phyloP scores from a whole-genome alignment of 1,284 basidiomycete genomes.

The Phenoliferia sp. region DNA sequence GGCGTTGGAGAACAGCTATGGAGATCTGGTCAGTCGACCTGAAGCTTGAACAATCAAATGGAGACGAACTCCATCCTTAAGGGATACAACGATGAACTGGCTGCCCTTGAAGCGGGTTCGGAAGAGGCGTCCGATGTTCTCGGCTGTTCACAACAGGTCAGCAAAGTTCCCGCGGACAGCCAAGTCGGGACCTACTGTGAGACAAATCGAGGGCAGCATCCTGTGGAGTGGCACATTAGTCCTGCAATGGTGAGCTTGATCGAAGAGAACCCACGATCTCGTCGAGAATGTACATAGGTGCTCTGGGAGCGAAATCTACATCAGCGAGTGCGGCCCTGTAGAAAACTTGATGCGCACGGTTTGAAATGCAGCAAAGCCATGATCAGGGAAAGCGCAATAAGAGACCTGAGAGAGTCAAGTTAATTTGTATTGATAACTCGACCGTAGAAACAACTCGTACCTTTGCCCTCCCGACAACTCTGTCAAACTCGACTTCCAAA shows the following conservation, averaged over 20 bases:
- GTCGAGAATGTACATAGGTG: conserved; percentile 99
- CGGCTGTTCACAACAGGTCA: conserved; percentile 15
- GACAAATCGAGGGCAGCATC: conserved; percentile 84
- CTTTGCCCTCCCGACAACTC: conserved; percentile 96
- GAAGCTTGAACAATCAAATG: neutral
- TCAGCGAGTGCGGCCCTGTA: too few species aligned
- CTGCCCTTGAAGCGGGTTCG: conserved; percentile 94
- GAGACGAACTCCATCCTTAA: conserved; percentile 71
- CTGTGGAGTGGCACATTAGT: conserved; percentile 47
- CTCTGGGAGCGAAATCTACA: conserved; percentile 39
- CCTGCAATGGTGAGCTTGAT: conserved; percentile 9
- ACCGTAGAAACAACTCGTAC: conserved; percentile 48
- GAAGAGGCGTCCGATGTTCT: conserved; percentile 95
- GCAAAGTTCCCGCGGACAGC: neutral
- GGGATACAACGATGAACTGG: conserved; percentile 95
- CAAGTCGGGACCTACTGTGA: conserved; percentile 58
- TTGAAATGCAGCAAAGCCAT: conserved; percentile 98
- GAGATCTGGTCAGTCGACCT: conserved; percentile 8
- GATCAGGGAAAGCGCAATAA: conserved; percentile 94
- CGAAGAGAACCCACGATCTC: conserved; percentile 58
- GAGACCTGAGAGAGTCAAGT: conserved; percentile 57
- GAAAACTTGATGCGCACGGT: conserved; percentile 46
- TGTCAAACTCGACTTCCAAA: conserved; percentile 97
- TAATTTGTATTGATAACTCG: conserved; percentile 37
- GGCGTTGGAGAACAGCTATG: conserved; percentile 81